Evolutionary conservation across 1,284 basidiomycete species (phyloP), one percentile per base, ranked within the genome.

Genomic region (Boletus nobilissimus): DNA sequence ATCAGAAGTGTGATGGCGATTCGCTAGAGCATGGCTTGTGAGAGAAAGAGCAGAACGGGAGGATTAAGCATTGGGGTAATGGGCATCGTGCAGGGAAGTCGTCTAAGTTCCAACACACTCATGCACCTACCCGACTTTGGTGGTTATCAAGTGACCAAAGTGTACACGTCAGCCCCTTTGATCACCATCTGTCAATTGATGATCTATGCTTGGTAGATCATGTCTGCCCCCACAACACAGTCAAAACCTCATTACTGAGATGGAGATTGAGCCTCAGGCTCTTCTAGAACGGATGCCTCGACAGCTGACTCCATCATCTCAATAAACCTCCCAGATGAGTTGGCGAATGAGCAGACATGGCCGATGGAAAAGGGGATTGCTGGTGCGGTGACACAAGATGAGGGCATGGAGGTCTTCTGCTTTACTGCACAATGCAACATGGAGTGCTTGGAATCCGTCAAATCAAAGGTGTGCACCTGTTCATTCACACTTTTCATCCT

Each of bases 331-430:
- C 95, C 95, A 0, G 97, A 99, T 82, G 92, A 96, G 77, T 90
- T 99, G 87, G 93, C 91, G 26, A 98, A 98, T 84, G 98, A 99
- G 84, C 98, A 99, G 87, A 99, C 98, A 0, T 99, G 98, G 97
- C 98, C 98, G 0, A 99, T 97, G 0, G 97, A 99, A 85, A 98
- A 99, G 81, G 98, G 99, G 85, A 96, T 99, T 93, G 89, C 88
- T 8, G 88, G 86, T 8, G 86, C 84, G 3, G 83, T 77, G 62
- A 79, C 77, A 6, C 86, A 88, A 40, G 84, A 88, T 77, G 83
- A 85, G 77, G 74, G 74, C 14, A 73, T 76, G 69, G 70, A 75
- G 14, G 96, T 98, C 22, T 89, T 98, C 63, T 96, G 99, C 86
- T 98, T 99, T 81, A 94, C 96, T 18, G 92, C 99, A 3, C 97